Evolutionary conservation across 768 basidiomycete genomes (phyloP), one percentile per base, ranked within the genome.

Genomic region (Russula brevipes): DNA sequence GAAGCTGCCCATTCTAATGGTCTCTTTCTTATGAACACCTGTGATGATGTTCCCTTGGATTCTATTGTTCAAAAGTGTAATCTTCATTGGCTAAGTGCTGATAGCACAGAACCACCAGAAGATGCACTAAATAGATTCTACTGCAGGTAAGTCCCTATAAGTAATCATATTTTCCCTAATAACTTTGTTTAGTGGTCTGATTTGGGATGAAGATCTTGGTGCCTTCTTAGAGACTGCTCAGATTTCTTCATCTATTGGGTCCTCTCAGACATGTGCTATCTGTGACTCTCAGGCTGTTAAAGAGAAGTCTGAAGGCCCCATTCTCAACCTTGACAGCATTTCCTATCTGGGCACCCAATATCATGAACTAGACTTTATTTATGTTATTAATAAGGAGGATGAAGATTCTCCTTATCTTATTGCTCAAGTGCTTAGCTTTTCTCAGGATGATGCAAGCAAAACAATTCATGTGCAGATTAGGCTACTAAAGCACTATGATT

Each of bases 1-100:
- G 84, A 91, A 67, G 79, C 81, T 0, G 79, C 87, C 0, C 87
- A 91, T 60, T 78, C 87, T 0, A 80, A 82, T 61, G 78, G 81
- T 0, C 75, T 90, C 0, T 87, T 80, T 67, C 74, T 82, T 10
- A 75, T 85, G 61, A 72, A 81, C 30, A 75, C 77, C 6, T 91
- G 89, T 66, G 83, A 81, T 50, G 77, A 85, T 66, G 80, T 82
- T 41, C 73, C 77, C 1, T 70, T 86, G 0, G 79, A 78, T 2
- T 79, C 81, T 12, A 87, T 91, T 53, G 80, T 79, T 63, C 78
- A 81, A 45, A 85, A 81, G 69, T 85, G 83, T 64, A 79, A 84
- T 17, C 65, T 89, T 8, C 76, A 69, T 2, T 73, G 79, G 45
- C 72, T 85, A 30, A 69, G 66, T 0, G 61, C 67, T 17, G 76